Evolutionary conservation across 805 yeast species (phyloP).

Genomic region (Zygoascus flipseniorum): DNA sequence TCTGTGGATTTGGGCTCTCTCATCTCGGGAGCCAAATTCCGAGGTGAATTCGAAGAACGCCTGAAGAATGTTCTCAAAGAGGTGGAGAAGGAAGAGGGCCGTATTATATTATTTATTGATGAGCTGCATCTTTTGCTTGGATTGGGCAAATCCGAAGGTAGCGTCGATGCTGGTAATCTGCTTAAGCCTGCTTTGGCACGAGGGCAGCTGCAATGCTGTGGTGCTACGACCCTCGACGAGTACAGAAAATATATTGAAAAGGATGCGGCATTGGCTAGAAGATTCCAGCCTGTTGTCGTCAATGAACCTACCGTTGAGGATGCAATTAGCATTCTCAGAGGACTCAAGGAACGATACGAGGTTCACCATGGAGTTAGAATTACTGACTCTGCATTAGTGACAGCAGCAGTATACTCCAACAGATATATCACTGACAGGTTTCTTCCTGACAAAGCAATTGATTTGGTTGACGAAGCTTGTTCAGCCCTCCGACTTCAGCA

Average conservation of each 20-base stretch:
- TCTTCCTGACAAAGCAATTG: constrained; percentile 94
- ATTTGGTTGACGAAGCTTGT: constrained; percentile 94
- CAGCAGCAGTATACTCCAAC: constrained; percentile 85
- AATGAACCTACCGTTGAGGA: constrained; percentile 87
- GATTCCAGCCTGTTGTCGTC: constrained; percentile 82
- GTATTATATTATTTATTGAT: constrained; percentile 76
- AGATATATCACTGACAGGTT: constrained; percentile 87
- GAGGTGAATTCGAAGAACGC: constrained; percentile 95
- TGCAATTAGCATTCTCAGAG: constrained; percentile 84
- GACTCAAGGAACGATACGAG: constrained; percentile 87
- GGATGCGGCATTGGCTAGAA: constrained; percentile 90
- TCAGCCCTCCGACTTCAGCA: constrained; percentile 91
- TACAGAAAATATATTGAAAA: constrained; percentile 89
- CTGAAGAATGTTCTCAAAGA: constrained; percentile 74
- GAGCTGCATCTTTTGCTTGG: constrained; percentile 87
- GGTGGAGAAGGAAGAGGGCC: constrained; percentile 68
- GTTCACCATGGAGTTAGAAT: constrained; percentile 97
- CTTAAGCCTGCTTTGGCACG: constrained; percentile 91
- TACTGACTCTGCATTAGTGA: constrained; percentile 83
- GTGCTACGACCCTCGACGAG: constrained; percentile 94
- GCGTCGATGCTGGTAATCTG: constrained; percentile 90
- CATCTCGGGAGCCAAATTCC: constrained; percentile 89
- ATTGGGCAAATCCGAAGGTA: constrained; percentile 86
- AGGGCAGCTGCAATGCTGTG: constrained; percentile 86
- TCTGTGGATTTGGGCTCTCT: constrained; percentile 82